Base-by-base conservation (phyloP, 2,329 filamentous ascomycete genomes). In the Calonectria leucothoes region DNA sequence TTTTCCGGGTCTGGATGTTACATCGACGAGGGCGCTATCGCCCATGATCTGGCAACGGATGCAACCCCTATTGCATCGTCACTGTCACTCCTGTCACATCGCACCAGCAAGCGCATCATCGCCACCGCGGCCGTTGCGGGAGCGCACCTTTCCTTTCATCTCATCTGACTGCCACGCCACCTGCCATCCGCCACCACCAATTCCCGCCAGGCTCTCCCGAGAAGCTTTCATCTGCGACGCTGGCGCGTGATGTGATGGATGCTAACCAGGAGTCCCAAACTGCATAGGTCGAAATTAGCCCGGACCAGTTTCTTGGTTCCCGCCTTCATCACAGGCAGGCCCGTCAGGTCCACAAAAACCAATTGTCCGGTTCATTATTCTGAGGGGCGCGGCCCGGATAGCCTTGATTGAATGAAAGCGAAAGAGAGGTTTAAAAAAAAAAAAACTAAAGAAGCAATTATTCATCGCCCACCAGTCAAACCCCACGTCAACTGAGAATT, bases 321-420 rank as follows among this genome's bases (percentile, higher is more conserved):
- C 71, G 71, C 70, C 73, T 67, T 68, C 66, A 76, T 59, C 69
- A 68, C 63, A 31, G 52, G 73, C 42, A 11, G 33, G 3, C 8
- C 57, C 25, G 75, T 74, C 67, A 76, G 73, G 74, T 42, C 39
- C 57, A 57, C 67, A 66, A 35, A 29, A 51, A 63, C 72, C 73
- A 72, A 76, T 71, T 64, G 71, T 69, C 72, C 37, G 65, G 72
- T 69, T 69, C 70, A 39, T 63, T 59, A 70, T 68, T 75, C 75
- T 74, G 69, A 67, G 66, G 75, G 71, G 73, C 73, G 74, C 76
- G 71, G 75, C 72, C 75, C 77, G 73, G 74, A 31, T 25, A 35
- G 33, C 35, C 23, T 61, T 39, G 66, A 37, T n/a, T n/a, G 64
- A 49, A 48, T n/a, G 33, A 66, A 45, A 45, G 42, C 42, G 42